A percentile compares a stretch with the other conserved stretches of the same genome.
These are phyloP conservation scores for Pyrenochaeta sp. DNA, from an alignment of 2,329 filamentous ascomycete genomes.

Conservation along the genomic window DNA sequence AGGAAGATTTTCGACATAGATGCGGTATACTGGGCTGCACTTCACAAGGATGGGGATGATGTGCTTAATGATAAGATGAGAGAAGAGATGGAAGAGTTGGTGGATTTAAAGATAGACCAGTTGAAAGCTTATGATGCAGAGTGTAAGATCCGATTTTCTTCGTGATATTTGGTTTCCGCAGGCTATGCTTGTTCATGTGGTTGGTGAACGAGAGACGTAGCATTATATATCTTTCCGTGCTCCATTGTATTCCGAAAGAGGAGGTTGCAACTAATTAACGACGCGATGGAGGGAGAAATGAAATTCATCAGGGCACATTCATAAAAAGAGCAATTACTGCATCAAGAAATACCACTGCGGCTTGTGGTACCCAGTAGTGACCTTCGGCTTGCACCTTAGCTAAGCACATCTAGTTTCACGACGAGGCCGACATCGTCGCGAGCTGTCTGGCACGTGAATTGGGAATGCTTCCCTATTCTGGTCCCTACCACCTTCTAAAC, in stretches of 20 bases:
- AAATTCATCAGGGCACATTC: background rate
- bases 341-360: too few species aligned
- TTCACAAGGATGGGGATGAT: slow-evolving; percentile 17
- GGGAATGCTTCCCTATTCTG: too few species aligned
- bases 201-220: background rate
- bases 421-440: too few species aligned
- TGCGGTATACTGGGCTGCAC: slow-evolving; percentile 38
- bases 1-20: slow-evolving; percentile 51
- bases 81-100: slow-evolving; percentile 14
- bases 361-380: too few species aligned
- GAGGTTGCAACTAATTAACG: background rate
- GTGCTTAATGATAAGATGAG: slow-evolving; percentile 8
- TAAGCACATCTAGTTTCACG: too few species aligned
- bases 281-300: background rate
- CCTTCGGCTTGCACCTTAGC: too few species aligned
- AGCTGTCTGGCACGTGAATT: too few species aligned
- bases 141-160: background rate
- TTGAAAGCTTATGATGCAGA: slow-evolving; percentile 17
- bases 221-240: background rate
- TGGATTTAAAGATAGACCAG: slow-evolving; percentile 22
- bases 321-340: background rate
- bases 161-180: background rate
- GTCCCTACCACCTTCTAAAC: too few species aligned
- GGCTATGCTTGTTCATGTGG: background rate
- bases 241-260: background rate